Percentiles rank a stretch among this genome's conserved stretches.
Evolutionary conservation across 495 filamentous ascomycete genomes (phyloP).

Genomic region (Neurospora hispaniola): DNA sequence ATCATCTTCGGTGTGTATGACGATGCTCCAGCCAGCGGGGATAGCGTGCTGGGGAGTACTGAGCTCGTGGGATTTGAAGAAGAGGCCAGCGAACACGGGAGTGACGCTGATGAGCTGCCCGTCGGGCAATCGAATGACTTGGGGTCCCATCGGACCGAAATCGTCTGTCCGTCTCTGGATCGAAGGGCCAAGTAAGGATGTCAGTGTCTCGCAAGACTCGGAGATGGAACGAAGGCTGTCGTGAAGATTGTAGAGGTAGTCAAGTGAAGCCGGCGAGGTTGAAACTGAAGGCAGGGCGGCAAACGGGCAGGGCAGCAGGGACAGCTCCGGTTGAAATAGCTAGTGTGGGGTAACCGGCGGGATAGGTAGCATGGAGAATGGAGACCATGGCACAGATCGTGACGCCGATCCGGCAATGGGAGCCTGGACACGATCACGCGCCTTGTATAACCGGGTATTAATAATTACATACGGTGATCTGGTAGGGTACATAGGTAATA

Average conservation of each 20-base stretch:
- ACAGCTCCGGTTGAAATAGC: not conserved
- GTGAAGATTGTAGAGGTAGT: not conserved
- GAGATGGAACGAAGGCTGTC: not conserved
- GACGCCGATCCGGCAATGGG: not conserved
- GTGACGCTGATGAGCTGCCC: slow-evolving; percentile 71
- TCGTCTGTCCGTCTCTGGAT: not conserved
- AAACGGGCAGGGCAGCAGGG: not conserved
- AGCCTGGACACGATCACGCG: not conserved
- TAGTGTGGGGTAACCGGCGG: not conserved
- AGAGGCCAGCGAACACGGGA: slow-evolving; percentile 78
- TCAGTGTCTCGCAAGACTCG: not conserved
- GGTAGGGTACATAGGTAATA: too few relatives aligned
- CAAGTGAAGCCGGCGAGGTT: not conserved
- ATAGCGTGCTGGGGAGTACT: slow-evolving; percentile 57
- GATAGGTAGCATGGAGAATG: not conserved
- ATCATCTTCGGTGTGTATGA: slow-evolving; percentile 62
- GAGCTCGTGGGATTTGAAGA: slow-evolving; percentile 74
- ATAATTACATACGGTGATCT: too few relatives aligned
- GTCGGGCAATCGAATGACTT: slow-evolving; percentile 62
- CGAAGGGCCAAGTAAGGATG: not conserved
- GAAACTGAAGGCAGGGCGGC: not conserved
- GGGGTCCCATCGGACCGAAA: slow-evolving; percentile 24
- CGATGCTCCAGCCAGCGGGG: slow-evolving; percentile 79
- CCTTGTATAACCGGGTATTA: not conserved
- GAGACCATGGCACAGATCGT: not conserved